Conservation (phyloP, 179 eudicot genomes). For the Silene vulgaris region DNA sequence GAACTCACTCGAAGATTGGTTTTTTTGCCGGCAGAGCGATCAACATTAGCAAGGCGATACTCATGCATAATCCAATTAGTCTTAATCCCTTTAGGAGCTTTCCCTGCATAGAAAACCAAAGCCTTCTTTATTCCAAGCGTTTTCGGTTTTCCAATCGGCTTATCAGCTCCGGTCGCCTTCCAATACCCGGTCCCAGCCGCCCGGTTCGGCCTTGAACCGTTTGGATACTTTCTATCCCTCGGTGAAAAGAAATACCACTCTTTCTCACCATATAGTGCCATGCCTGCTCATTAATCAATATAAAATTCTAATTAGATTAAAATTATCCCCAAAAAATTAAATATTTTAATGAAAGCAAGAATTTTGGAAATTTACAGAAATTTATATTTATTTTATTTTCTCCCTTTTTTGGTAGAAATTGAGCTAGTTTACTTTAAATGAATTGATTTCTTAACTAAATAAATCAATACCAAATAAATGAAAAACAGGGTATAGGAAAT, state of each 20-base stretch:
- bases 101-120: constrained; percentile 74
- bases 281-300: constrained; percentile 29
- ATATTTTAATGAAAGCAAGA: no score
- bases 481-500: no score
- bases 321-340: background rate
- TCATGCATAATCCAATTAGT: constrained; percentile 97
- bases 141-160: constrained; percentile 67
- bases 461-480: background rate
- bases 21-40: constrained; percentile 57
- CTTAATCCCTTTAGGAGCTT: constrained; percentile 68
- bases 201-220: constrained; percentile 83
- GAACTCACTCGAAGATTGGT: constrained; percentile 54
- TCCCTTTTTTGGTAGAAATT: no score
- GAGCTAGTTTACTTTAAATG: no score
- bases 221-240: constrained; percentile 73
- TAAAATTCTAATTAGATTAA: background rate
- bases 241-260: constrained; percentile 93
- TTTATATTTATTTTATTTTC: no score
- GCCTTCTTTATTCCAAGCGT: constrained; percentile 72
- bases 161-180: constrained; percentile 92
- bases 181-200: constrained; percentile 82
- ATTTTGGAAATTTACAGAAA: no score
- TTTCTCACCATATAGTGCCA: constrained; percentile 71
- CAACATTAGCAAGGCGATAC: constrained; percentile 78
- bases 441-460: background rate